Conservation (phyloP, 768 basidiomycete genomes). For the Boletus vermiculosoides region DNA sequence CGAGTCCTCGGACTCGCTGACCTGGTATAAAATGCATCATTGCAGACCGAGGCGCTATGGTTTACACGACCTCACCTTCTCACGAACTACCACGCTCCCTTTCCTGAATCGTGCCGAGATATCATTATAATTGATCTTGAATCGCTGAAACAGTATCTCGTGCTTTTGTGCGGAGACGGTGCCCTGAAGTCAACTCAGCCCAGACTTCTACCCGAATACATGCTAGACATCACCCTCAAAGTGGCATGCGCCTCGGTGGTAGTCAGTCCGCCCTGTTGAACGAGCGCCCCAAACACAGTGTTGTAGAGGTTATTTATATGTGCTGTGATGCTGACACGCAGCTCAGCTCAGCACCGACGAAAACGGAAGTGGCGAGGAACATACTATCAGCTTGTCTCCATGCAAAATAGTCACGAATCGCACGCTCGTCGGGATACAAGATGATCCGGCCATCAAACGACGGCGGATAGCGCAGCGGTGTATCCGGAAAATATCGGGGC, state of each 20-base stretch:
- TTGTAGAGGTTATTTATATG: slow-evolving; percentile 79
- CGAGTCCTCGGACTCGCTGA: slow-evolving; percentile 3
- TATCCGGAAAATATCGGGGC: slow-evolving; percentile 73
- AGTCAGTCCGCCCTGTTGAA: slow-evolving; percentile 76
- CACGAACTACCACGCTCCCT: slow-evolving; percentile 79
- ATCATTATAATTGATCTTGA: slow-evolving; percentile 85
- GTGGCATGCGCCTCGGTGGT: slow-evolving; percentile 80
- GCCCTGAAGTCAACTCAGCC: slow-evolving; percentile 51
- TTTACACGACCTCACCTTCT: slow-evolving; percentile 40
- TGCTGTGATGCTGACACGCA: slow-evolving; percentile 48
- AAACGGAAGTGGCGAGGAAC: slow-evolving; percentile 29
- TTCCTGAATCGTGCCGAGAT: slow-evolving; percentile 73
- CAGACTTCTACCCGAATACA: background rate
- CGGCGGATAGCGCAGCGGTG: slow-evolving; percentile 75
- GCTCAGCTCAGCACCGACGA: slow-evolving; percentile 12
- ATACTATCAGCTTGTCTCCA: slow-evolving; percentile 97
- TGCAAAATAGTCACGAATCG: slow-evolving; percentile 87
- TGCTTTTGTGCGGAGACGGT: slow-evolving; percentile 89
- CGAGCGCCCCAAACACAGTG: slow-evolving; percentile 92
- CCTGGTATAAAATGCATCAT: background rate
- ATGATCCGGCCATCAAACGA: slow-evolving; percentile 91
- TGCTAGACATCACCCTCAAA: slow-evolving; percentile 52
- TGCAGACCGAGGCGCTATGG: background rate
- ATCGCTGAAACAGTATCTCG: slow-evolving; percentile 82
- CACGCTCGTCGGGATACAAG: slow-evolving; percentile 68